phyloP scores from a whole-genome alignment of 1,139 yeast species.

The Sugiyamaella neomexicana region DNA sequence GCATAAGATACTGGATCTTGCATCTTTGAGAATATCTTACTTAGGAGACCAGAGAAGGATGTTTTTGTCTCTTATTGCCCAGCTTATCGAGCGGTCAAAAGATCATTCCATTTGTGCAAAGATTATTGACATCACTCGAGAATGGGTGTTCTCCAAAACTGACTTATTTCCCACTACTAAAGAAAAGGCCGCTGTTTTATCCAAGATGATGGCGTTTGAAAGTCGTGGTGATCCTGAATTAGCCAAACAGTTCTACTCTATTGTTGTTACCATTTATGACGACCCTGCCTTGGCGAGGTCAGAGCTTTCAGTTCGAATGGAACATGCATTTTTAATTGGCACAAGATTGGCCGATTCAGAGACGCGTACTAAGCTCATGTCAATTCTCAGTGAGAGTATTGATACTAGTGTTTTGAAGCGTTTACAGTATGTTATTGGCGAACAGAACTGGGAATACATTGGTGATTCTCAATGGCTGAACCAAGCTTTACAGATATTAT shows the following conservation, averaged over 20 bases:
- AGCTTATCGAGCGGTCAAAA: conserved; percentile 82
- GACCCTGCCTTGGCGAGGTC: conserved; percentile 77
- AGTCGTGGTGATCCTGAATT: conserved; percentile 80
- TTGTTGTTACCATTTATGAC: conserved; percentile 85
- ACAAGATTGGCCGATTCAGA: conserved; percentile 78
- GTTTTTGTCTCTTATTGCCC: conserved; percentile 81
- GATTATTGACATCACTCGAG: conserved; percentile 74
- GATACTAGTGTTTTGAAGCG: conserved; percentile 80
- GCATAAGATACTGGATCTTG: conserved; percentile 73
- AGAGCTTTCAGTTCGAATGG: conserved; percentile 92
- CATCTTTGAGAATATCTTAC: conserved; percentile 76
- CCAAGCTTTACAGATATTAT: conserved; percentile 85
- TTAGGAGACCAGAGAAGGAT: conserved; percentile 93
- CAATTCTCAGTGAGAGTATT: conserved; percentile 73
- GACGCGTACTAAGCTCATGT: conserved; percentile 77
- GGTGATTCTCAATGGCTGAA: conserved; percentile 95
- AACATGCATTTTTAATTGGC: conserved; percentile 94
- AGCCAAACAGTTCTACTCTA: conserved; percentile 78
- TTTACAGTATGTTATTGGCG: conserved; percentile 78
- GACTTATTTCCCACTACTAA: conserved; percentile 93
- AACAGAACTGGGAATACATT: conserved; percentile 94
- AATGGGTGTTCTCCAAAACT: conserved; percentile 83
- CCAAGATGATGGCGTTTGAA: conserved; percentile 94
- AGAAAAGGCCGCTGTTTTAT: conserved; percentile 91
- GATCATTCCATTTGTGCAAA: conserved; percentile 74